Evolutionary conservation across 1,284 basidiomycete genomes (phyloP), one percentile per base, ranked within the genome.

Genomic region (Austroboletus novae-zelandiae): DNA sequence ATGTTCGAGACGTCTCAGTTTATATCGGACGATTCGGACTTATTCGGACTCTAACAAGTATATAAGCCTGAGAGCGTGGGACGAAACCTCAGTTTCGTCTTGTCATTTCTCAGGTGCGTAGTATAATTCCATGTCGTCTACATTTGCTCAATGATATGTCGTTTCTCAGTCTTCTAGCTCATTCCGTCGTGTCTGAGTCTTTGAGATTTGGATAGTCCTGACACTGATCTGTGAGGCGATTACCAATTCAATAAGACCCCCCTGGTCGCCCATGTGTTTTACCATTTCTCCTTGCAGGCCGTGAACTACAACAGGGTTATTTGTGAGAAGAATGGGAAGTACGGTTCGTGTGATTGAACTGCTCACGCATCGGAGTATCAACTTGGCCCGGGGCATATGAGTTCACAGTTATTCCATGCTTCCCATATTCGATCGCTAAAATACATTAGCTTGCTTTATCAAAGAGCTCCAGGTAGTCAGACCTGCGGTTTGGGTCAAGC

Each of bases 381-480:
- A 73, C 59, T 14, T 64, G 59, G 25, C 76, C 75, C 1, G 79
- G 78, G 5, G 78, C 75, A 51, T 81, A 81, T 3, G 76, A 72
- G 48, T 79, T 80, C 4, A 77, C 78, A 0, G 75, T 80, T 46
- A 80, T 76, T 2, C 67, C 64, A 48, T 78, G 47, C 35, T 60
- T 57, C 4, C 69, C 73, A 17, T 76, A 56, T 50, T 80, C 76
- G 15, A 60, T 32, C 0, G 75, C 76, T 68, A 51, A 45, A 17
- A 14, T 6, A 3, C 30, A 36, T 4, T 17, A 52, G 48, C 43
- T 32, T n/a, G 15, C 8, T 15, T 31, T 25, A 47, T 25, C 8
- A 4, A 36, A 27, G 15, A 27, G 13, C 9, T 9, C 35, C n/a
- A 36, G 13, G 4, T 1, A 0, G 30, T 40, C 51, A 6, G 34